Conservation (phyloP, 1,139 yeast species). For the Kodamaea derodonti region DNA sequence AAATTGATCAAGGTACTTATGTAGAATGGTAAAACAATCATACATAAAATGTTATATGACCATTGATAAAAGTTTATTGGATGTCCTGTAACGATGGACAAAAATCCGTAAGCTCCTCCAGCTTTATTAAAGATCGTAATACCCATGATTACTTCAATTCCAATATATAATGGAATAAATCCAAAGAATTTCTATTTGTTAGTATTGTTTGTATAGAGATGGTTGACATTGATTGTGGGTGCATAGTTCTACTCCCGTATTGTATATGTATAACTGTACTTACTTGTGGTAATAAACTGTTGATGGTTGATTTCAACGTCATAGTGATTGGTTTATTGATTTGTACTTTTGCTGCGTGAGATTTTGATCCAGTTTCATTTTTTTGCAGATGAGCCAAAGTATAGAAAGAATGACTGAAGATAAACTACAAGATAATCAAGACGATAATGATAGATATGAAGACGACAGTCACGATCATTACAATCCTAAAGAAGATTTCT, state of each 20-base stretch:
- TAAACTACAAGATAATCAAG: too few species aligned
- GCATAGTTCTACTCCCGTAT: background rate
- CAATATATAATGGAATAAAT: constrained; percentile 72
- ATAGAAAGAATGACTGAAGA: too few species aligned
- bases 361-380: too few species aligned
- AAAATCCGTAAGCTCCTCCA: constrained; percentile 81
- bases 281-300: constrained; percentile 10
- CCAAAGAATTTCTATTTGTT: constrained; percentile 52
- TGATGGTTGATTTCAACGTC: constrained; percentile 6
- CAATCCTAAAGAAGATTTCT: too few species aligned
- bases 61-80: constrained; percentile 82
- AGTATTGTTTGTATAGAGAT: constrained; percentile 1
- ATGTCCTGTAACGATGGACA: constrained; percentile 86
- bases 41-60: constrained; percentile 68
- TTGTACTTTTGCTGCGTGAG: too few species aligned
- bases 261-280: constrained; percentile 1
- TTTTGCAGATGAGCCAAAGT: too few species aligned
- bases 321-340: constrained; percentile 1
- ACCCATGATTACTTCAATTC: constrained; percentile 81
- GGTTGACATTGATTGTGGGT: background rate
- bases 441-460: too few species aligned
- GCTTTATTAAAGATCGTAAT: constrained; percentile 82
- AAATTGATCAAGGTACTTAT: constrained; percentile 53
- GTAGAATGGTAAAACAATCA: constrained; percentile 63
- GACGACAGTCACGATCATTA: background rate